phyloP scores from a whole-genome alignment of 2,329 filamentous ascomycete genomes.

The Hypoxylon sp. region DNA sequence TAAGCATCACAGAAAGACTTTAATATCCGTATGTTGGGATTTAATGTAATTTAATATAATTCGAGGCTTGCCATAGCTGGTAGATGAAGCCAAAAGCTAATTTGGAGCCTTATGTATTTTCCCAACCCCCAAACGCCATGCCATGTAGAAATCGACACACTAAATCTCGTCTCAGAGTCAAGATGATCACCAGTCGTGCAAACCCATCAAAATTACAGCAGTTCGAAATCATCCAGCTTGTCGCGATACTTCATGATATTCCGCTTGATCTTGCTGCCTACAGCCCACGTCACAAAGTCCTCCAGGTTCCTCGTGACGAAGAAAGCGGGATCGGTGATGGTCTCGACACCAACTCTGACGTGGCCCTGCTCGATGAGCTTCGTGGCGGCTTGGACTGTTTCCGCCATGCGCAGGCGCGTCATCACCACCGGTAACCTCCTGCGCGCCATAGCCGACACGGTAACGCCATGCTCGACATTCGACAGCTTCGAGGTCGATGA shows the following conservation, averaged over 20 bases:
- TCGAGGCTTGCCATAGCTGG: not conserved
- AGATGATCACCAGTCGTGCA: not conserved
- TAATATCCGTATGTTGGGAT: not conserved
- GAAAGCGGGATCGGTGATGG: constrained; percentile 90
- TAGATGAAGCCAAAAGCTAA: too few species aligned
- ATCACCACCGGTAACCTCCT: constrained; percentile 90
- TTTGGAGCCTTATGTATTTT: constrained; percentile 13
- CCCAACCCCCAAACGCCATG: constrained; percentile 47
- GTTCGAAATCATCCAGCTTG: constrained; percentile 95
- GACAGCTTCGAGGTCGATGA: constrained; percentile 82
- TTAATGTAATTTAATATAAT: not conserved
- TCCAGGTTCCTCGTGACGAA: constrained; percentile 91
- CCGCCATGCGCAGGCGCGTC: constrained; percentile 91
- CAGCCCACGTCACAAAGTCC: constrained; percentile 96
- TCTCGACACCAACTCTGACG: constrained; percentile 90
- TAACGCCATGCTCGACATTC: constrained; percentile 88
- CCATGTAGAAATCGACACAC: constrained; percentile 23
- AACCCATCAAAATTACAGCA: constrained; percentile 68
- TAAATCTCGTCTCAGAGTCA: not conserved
- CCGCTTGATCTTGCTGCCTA: constrained; percentile 96
- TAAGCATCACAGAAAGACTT: not conserved
- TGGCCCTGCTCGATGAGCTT: constrained; percentile 96
- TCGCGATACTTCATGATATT: constrained; percentile 96
- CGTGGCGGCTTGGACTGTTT: constrained; percentile 86
- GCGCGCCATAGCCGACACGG: constrained; percentile 89